A percentile compares a stretch with the other conserved stretches of the same genome.
Evolutionary conservation across 2,329 filamentous ascomycete genomes (phyloP).

Genomic region (Dryadomyces quercivorus): DNA sequence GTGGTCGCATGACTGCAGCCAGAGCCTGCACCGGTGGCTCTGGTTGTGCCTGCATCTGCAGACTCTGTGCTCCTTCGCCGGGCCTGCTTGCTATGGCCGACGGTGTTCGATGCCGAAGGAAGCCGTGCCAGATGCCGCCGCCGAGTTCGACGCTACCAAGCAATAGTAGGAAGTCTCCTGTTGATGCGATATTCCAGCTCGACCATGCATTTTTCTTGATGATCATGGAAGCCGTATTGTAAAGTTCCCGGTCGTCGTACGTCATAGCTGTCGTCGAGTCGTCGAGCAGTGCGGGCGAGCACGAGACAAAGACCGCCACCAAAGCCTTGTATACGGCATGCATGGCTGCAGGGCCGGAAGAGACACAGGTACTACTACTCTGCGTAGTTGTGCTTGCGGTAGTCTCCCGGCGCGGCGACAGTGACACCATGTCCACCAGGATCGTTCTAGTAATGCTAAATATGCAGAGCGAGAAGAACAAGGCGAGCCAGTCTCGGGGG

Average conservation of each 20-base stretch:
- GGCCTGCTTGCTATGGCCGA: not conserved
- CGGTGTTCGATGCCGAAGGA: slow-evolving; percentile 23
- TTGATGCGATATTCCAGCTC: slow-evolving; percentile 31
- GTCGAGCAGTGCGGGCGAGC: slow-evolving; percentile 32
- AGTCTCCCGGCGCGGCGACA: slow-evolving; percentile 13
- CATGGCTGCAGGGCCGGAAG: slow-evolving; percentile 17
- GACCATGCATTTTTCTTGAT: slow-evolving; percentile 35
- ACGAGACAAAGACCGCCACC: slow-evolving; percentile 34
- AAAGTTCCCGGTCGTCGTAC: slow-evolving; percentile 31
- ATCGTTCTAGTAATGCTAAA: slow-evolving; percentile 43
- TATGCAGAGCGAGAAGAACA: slow-evolving; percentile 44
- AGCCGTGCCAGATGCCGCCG: slow-evolving; percentile 26
- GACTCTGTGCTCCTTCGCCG: not conserved
- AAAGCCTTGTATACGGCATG: slow-evolving; percentile 38
- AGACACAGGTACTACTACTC: too few species aligned
- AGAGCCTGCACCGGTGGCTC: not conserved
- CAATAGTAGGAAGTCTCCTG: slow-evolving; percentile 35
- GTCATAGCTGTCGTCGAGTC: slow-evolving; percentile 26
- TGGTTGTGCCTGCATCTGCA: not conserved
- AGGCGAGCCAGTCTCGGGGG: slow-evolving; percentile 35
- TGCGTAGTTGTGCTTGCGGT: not conserved
- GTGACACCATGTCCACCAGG: slow-evolving; percentile 31
- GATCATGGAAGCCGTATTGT: slow-evolving; percentile 30
- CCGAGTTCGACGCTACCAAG: slow-evolving; percentile 33
- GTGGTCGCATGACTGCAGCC: not conserved